Evolutionary conservation across 768 basidiomycete species (phyloP), one percentile per base, ranked within the genome.

Genomic region (Suillus alpinus): DNA sequence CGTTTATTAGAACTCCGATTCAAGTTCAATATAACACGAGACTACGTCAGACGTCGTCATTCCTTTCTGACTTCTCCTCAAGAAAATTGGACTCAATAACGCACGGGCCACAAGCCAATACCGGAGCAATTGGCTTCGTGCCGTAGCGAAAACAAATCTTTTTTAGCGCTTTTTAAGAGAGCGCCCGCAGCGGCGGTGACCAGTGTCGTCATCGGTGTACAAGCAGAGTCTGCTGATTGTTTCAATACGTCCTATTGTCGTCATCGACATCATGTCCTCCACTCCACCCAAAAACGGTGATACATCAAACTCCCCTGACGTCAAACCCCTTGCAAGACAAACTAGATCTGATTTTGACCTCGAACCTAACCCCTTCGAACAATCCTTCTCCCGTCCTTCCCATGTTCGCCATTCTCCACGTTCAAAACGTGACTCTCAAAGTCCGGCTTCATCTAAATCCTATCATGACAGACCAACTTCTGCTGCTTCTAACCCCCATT

Each of bases 281-380:
- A 69, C 72, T 37, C 65, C 71, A 23, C 64, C 72, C 7, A 73
- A 65, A 61, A 67, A 67, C n/a, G 80, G 74, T 59, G 80, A 80
- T 43, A 72, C 76, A 7, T 65, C 72, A 26, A 62, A 76, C 52
- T 73, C 73, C 23, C 80, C 79, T 53, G 72, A 75, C 57, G 72
- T 72, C 41, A 57, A 68, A 0, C 56, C 62, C 6, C 62, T 66
- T 18, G 34, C 59, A 23, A 77, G 80, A 39, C 81, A 84, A 72
- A 84, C 79, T 29, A 81, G 86, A 69, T 83, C 82, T 16, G 88
- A 89, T 69, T 87, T 91, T 72, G 80, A 83, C 72, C 82, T 91
- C 39, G 94, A 96, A 69, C 91, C 89, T 0, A 96, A 96, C 71
- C 94, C 95, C 0, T 97, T 97, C 70, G 96, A 99, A 71, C 92